Evolutionary conservation across 2,329 filamentous ascomycete species (phyloP).

Genomic region (Penicillium frequentans): DNA sequence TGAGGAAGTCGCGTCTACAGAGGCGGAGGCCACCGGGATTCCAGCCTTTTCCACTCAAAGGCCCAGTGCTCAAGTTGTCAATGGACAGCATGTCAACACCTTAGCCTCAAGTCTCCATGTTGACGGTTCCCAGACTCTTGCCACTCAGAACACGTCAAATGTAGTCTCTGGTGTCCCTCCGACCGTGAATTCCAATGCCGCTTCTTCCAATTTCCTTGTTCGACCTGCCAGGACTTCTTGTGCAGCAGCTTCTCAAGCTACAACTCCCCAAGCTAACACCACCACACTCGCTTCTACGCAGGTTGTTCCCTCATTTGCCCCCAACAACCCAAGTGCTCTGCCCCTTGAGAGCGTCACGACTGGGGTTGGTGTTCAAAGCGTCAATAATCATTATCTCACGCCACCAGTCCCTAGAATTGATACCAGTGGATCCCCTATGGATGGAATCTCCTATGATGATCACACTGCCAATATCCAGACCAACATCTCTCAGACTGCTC

Average conservation of each 20-base stretch:
- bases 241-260: background rate
- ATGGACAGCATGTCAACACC: background rate
- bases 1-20: background rate
- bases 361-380: background rate
- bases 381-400: background rate
- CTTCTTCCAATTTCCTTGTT: background rate
- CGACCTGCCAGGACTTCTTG: background rate
- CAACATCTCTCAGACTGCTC: background rate
- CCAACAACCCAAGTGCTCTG: background rate
- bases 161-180: background rate
- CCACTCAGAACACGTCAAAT: background rate
- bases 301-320: background rate
- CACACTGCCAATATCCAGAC: background rate
- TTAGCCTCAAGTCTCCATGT: background rate
- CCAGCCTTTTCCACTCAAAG: background rate
- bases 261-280: background rate
- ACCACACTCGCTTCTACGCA: background rate
- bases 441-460: background rate
- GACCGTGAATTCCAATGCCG: no score
- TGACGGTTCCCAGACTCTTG: background rate
- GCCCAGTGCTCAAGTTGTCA: background rate
- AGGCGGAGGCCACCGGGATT: background rate
- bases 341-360: background rate
- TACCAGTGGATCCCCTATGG: background rate
- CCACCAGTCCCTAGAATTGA: background rate